Evolutionary conservation across 2,329 filamentous ascomycete species (phyloP).

Genomic region (Arthrinium phaeospermum): DNA sequence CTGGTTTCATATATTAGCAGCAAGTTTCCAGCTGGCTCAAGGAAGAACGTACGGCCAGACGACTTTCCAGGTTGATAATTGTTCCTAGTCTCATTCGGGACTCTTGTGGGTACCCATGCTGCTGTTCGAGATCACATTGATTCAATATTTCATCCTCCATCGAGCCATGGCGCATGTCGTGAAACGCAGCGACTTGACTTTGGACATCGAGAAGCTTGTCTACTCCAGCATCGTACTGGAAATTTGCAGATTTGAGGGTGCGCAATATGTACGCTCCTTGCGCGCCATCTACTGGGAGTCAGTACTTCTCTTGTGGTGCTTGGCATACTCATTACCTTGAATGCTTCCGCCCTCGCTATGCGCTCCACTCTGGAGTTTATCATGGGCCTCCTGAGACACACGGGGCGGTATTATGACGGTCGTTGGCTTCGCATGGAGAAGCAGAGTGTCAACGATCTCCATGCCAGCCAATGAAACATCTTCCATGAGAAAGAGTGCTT

Average conservation of each 20-base stretch:
- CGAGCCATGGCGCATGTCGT: conserved; percentile 67
- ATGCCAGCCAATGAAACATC: conserved; percentile 73
- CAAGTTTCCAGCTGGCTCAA: too few relatives aligned
- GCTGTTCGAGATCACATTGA: conserved; percentile 43
- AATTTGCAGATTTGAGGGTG: conserved; percentile 73
- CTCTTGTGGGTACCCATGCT: conserved; percentile 62
- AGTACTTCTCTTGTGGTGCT: conserved; percentile 33
- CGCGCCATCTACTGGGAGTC: conserved; percentile 39
- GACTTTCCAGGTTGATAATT: conserved; percentile 75
- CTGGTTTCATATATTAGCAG: conserved; percentile 36
- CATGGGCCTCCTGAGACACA: conserved; percentile 47
- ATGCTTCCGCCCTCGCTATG: neutral
- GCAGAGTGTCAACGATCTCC: conserved; percentile 69
- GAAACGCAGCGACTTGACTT: conserved; percentile 51
- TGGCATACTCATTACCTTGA: conserved; percentile 28
- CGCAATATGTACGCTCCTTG: conserved; percentile 62
- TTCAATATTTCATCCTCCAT: conserved; percentile 48
- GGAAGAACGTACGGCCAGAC: conserved; percentile 61
- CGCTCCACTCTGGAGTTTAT: conserved; percentile 42
- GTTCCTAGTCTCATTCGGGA: conserved; percentile 72
- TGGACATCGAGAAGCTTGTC: conserved; percentile 68
- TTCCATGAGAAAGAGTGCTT: conserved; percentile 76
- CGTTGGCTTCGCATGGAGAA: conserved; percentile 61
- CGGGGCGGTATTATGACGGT: conserved; percentile 58
- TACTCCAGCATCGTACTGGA: conserved; percentile 69